A percentile compares a stretch with the other conserved stretches of the same genome.
Conservation (phyloP, 2,329 filamentous ascomycete species). For the Ascosphaera pollenicola region DNA sequence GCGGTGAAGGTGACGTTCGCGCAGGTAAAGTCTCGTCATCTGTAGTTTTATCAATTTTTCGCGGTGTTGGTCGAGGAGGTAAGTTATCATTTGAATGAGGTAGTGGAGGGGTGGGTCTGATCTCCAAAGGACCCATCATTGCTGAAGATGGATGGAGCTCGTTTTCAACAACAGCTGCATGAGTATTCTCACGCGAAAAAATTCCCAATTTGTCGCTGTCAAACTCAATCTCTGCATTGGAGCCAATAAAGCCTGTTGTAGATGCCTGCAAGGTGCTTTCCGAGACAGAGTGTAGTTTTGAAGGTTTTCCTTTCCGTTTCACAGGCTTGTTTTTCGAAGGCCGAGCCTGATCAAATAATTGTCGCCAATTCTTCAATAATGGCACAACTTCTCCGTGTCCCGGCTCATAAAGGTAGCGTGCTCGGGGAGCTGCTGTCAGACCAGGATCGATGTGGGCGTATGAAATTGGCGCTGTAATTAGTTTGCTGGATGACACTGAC, state of each 20-base stretch:
- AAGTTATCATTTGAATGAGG: not conserved
- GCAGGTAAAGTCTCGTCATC: not conserved
- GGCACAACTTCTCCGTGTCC: slow-evolving; percentile 21
- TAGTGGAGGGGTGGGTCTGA: not conserved
- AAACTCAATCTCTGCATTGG: not conserved
- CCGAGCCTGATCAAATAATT: slow-evolving; percentile 18
- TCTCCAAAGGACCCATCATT: not conserved
- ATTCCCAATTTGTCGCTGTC: not conserved
- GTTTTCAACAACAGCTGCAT: not conserved
- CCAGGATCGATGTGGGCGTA: not conserved
- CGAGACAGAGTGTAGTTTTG: not conserved
- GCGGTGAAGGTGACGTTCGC: not conserved
- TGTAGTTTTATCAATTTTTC: not conserved
- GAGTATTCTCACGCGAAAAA: not conserved
- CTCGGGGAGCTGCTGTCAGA: not conserved
- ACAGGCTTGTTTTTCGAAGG: slow-evolving; percentile 4
- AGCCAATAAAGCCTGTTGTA: not conserved
- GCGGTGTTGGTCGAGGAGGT: not conserved
- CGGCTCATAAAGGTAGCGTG: slow-evolving; percentile 12
- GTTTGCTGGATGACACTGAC: not conserved
- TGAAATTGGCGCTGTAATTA: not conserved
- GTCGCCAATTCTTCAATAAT: slow-evolving; percentile 24
- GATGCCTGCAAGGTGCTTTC: not conserved
- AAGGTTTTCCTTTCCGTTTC: not conserved
- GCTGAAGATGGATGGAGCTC: not conserved